A percentile compares a stretch with the other conserved stretches of the same genome.
Evolutionary conservation across 1,139 yeast species (phyloP).

Genomic region (Sugiyamaella novakii): DNA sequence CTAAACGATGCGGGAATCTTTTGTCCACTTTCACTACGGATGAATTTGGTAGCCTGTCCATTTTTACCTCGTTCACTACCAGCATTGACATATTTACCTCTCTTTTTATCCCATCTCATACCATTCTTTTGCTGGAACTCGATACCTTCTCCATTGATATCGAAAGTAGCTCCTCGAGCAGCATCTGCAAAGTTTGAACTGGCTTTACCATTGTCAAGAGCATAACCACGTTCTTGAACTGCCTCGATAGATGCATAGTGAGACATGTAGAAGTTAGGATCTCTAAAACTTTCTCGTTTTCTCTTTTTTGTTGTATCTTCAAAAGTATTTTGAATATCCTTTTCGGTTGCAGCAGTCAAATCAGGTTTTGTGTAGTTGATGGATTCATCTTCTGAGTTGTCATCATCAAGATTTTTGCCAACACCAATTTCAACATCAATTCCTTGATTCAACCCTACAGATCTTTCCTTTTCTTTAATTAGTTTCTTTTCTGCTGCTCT

Average conservation of each 20-base stretch:
- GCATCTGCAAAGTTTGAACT: slow-evolving; percentile 74
- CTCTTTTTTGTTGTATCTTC: slow-evolving; percentile 30
- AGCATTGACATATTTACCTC: slow-evolving; percentile 84
- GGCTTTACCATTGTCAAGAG: slow-evolving; percentile 43
- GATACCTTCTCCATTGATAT: slow-evolving; percentile 71
- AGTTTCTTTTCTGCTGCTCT: slow-evolving; percentile 67
- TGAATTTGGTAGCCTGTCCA: slow-evolving; percentile 55
- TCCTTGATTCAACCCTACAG: slow-evolving; percentile 72
- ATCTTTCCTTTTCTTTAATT: slow-evolving; percentile 65
- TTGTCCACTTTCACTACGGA: slow-evolving; percentile 94
- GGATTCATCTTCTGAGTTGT: slow-evolving; percentile 27
- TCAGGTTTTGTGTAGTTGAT: slow-evolving; percentile 19
- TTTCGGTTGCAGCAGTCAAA: slow-evolving; percentile 34
- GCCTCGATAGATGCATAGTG: slow-evolving; percentile 85
- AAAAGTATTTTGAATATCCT: slow-evolving; percentile 38
- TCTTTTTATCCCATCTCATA: slow-evolving; percentile 92
- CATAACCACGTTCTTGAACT: slow-evolving; percentile 80
- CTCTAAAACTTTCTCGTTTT: slow-evolving; percentile 54
- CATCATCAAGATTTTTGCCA: slow-evolving; percentile 58
- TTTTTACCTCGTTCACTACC: slow-evolving; percentile 59
- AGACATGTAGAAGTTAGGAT: slow-evolving; percentile 81
- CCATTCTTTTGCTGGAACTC: slow-evolving; percentile 62
- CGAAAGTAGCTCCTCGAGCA: slow-evolving; percentile 84
- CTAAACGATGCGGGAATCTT: slow-evolving; percentile 88
- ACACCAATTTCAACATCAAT: slow-evolving; percentile 67